Evolutionary conservation across 331 rosid genomes (phyloP), one percentile per base, ranked within the genome.

Genomic region (Stylosanthes scabra): DNA sequence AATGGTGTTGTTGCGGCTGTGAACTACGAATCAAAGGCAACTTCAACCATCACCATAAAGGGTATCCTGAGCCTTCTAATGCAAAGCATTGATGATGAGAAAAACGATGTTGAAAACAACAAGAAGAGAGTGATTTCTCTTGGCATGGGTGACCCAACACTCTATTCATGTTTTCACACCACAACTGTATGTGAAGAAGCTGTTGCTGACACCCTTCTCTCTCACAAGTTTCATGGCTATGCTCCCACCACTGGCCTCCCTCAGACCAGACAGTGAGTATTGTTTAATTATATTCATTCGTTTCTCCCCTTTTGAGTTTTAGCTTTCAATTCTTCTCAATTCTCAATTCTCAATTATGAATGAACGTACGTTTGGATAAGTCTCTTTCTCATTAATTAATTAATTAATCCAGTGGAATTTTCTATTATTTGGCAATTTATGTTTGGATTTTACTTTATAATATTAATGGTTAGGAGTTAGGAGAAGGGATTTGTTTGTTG

Each of bases 221-320:
- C 93, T 11, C 78, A 68, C 47, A 86, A 82, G 66, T 90, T 88
- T 74, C 85, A 90, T 70, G 93, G 96, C 63, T 90, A 90, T 79
- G 85, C 96, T 31, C 96, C 93, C 61, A 88, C 96, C 45, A 85
- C 59, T 63, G 96, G 96, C 29, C 93, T 90, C 73, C 91, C 80
- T 55, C 96, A 88, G 78, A 40, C 96, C 3, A 85, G 97, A 82
- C 87, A 79, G 99, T 94, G 80, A 12, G 2, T 57, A 57, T 49
- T 12, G n/a, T n/a, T 39, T 25, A 29, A 8, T 34, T 20, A 20
- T 20, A 20, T 20, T 20, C 25, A 20, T 20, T 20, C 25, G 1
- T 20, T 20, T 6, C 1, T 60, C 61, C 46, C 25, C 64, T 10
- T 13, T 4, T 57, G 28, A 9, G 31, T 69, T 13, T 13, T 3